Evolutionary conservation across 805 yeast species (phyloP), one percentile per base, ranked within the genome.

Genomic region (Wickerhamomyces strasburgensis): DNA sequence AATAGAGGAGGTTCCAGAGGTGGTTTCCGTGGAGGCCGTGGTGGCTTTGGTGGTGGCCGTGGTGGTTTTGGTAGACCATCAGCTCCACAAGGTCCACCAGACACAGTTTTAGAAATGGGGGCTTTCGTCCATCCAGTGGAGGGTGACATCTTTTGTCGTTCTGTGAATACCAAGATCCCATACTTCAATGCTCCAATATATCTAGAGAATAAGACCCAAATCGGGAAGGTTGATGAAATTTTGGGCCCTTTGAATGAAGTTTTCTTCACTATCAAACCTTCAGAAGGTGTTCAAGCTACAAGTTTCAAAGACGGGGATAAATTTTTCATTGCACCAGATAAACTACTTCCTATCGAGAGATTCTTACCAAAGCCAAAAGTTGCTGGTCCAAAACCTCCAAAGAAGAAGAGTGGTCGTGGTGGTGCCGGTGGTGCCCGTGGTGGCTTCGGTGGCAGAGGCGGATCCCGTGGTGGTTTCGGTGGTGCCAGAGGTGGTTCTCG

Each of bases 141-240:
- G 65, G 96, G 95, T 41, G 98, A 93, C 58, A 84, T 93, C 58
- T 95, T 93, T 39, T 93, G 98, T 70, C 85, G 89, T 57, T 88
- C 97, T 33, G 84, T 85, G 56, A 93, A 93, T 62, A 79, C 87
- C 40, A 90, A 90, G 70, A 73, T 93, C 51, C 98, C 99, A 56
- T 93, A 90, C 64, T 93, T 93, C 76, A 93, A 93, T 67, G 99
- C 99, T 19, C 98, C 98, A 60, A 89, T 93, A 54, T 93, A 83
- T 63, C 74, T 93, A 52, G 98, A 93, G 62, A 90, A 93, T 73
- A 93, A 93, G 66, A 83, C 95, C 18, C 93, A 84, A 59, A 80
- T 93, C 33, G 99, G 99, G 55, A 93, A 93, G 64, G 95, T 93
- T 41, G 99, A 93, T 62, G 99, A 93, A 72, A 93, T 93, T 46